These are phyloP conservation scores for Thyridium curvatum DNA, from an alignment of 2,329 filamentous ascomycete species.

Conservation along the genomic window DNA sequence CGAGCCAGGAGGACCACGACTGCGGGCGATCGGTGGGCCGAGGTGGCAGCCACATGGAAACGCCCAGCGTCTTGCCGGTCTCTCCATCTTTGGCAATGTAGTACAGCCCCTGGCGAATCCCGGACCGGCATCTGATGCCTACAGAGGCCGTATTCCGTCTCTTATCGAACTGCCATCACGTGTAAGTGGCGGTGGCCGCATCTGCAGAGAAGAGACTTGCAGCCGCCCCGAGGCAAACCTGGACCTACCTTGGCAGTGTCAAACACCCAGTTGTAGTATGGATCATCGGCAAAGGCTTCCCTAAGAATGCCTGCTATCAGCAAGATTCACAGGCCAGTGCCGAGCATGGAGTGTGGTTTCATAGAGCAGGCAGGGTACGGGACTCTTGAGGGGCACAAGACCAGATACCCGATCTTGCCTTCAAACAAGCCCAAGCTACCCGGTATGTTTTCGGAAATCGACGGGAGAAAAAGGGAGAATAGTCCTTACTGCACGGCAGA, in stretches of 20 bases:
- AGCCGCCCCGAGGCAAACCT: constrained; percentile 14
- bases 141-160: constrained; percentile 57
- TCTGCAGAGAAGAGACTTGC: constrained; percentile 1
- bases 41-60: constrained; percentile 67
- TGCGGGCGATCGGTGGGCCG: constrained; percentile 36
- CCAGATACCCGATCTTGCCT: neutral
- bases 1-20: constrained; percentile 56
- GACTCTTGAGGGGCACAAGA: no score
- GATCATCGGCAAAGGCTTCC: constrained; percentile 58
- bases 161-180: constrained; percentile 42
- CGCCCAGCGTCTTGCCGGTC: constrained; percentile 53
- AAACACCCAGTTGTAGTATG: constrained; percentile 62
- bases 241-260: constrained; percentile 46
- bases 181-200: constrained; percentile 6
- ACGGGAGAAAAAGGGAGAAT: neutral
- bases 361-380: neutral
- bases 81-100: constrained; percentile 59
- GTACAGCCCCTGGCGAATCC: constrained; percentile 63
- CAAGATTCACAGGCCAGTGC: no score
- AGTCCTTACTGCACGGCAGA: constrained; percentile 50
- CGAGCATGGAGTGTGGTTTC: no score
- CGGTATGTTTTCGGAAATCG: no score
- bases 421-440: no score
- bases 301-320: constrained; percentile 6
- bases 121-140: constrained; percentile 61